Base-by-base conservation (phyloP, 2,329 filamentous ascomycete genomes). In the Truncatella angustata region DNA sequence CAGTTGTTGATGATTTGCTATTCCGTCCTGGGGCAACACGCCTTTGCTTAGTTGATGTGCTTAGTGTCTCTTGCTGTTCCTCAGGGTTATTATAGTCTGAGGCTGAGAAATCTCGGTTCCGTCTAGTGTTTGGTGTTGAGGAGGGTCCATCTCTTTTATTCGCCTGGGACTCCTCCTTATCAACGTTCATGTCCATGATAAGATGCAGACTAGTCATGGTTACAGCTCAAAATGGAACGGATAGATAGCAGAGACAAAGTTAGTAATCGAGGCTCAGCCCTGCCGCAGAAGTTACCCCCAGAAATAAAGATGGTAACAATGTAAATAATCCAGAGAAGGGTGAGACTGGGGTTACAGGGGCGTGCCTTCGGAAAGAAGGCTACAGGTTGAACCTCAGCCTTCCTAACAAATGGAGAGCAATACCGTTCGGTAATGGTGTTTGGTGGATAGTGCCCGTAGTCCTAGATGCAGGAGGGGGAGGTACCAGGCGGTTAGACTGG, bases 131-230 rank as follows among this genome's bases (percentile, higher is more conserved):
- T 67, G 65, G 68, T 70, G 63, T 62, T 58, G 61, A 63, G 62
- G 74, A 65, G 62, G 67, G 67, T 58, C 66, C 67, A 62, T 70
- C 67, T 70, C 68, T 78, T 74, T 75, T 78, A 74, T 72, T 70
- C 63, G 68, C 59, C 63, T 65, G 66, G 52, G 72, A 63, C 58
- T 73, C 69, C 54, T 65, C 65, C 56, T 73, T 70, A 60, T 78
- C 77, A 60, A 80, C 76, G 61, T 78, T 75, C 61, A 73, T 70
- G 65, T 81, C 79, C 75, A 82, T 81, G 65, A 82, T 82, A 62
- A 78, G 78, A 61, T 73, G 75, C 58, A 82, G 73, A 63, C 76
- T 79, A 59, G 77, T 73, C 79, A 82, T 81, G 69, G 66, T 67
- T 66, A 66, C 55, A 60, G 57, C 67, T 71, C 67, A 66, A 73